Evolutionary conservation across 108 stramenopile species (phyloP).

Genomic region (Nannochloropsis gaditana): DNA sequence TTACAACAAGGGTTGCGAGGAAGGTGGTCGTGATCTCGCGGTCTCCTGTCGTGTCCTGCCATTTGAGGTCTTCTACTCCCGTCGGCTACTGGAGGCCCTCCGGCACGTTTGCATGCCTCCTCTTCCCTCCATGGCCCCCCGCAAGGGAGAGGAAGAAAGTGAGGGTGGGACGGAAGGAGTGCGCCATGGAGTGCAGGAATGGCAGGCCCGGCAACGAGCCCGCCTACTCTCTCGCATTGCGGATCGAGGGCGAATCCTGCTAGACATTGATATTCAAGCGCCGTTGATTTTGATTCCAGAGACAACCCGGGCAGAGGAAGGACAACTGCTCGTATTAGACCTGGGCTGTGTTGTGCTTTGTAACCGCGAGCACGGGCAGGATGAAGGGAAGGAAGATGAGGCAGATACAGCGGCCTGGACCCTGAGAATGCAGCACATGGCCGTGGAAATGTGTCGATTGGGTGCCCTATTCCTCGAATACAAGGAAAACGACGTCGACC

Average conservation of each 20-base stretch:
- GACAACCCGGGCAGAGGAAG: conserved; percentile 10
- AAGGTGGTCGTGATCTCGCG: not conserved
- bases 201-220: conserved; percentile 9
- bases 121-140: not conserved
- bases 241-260: not conserved
- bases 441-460: not conserved
- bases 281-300: not conserved
- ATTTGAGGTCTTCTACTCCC: not conserved
- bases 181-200: not conserved
- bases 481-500: not conserved
- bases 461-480: not conserved
- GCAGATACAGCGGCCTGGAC: not conserved
- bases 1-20: not conserved
- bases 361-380: not conserved
- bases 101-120: not conserved
- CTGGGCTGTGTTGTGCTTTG: not conserved
- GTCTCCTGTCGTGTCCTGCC: not conserved
- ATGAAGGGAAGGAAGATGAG: not conserved
- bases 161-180: not conserved
- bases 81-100: not conserved
- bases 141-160: not conserved
- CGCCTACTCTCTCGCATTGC: not conserved
- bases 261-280: not conserved
- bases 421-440: conserved; percentile 3
- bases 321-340: not conserved